Evolutionary conservation across 2,329 filamentous ascomycete genomes (phyloP), one percentile per base, ranked within the genome.

Genomic region (Aspergillus pseudotamarii): DNA sequence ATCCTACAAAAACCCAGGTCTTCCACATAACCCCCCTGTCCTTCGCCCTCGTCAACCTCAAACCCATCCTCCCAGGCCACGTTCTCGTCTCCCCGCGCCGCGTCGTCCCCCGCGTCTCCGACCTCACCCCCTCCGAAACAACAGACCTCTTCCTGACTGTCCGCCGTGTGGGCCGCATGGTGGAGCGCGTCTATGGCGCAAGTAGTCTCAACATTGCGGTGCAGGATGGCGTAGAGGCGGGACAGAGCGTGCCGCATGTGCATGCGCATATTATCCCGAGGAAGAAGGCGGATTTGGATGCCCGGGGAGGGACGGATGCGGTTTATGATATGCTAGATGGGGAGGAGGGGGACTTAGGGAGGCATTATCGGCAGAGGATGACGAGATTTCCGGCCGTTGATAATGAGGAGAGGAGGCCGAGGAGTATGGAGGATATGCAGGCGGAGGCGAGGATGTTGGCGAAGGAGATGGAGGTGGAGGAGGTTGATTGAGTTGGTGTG

Each of bases 1-100:
- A 57, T 36, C 5, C 34, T 36, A 6, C 14, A 1, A 16, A 36
- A 36, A 36, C 34, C 69, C 69, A 97, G 91, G 92, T 97, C 81
- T 98, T 98, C 82, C 87, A 96, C 78, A 84, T 84, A 68, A 96
- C 94, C 1, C 84, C 86, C 0, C 85, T 91, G 72, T 92, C 90
- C 70, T 97, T 93, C 81, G 93, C 92, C 59, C 85, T 98, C 66
- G 94, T 98, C 62, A 99, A 99, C 81, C 88, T 98, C 76, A 97
- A 97, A 80, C 95, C 95, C 28, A 87, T 99, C 43, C 86, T 97
- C 1, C 93, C 94, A 0, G 95, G 95, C 62, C 95, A 99, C 81
- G 90, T 98, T 65, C 91, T 99, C 36, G 87, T 99, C 65, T 97
- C 91, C 68, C 93, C 95, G 0, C 85, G 87, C 23, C 84, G 84